Base-by-base conservation (phyloP, 129 eudicot genomes). In the Scalesia atractyloides region DNA sequence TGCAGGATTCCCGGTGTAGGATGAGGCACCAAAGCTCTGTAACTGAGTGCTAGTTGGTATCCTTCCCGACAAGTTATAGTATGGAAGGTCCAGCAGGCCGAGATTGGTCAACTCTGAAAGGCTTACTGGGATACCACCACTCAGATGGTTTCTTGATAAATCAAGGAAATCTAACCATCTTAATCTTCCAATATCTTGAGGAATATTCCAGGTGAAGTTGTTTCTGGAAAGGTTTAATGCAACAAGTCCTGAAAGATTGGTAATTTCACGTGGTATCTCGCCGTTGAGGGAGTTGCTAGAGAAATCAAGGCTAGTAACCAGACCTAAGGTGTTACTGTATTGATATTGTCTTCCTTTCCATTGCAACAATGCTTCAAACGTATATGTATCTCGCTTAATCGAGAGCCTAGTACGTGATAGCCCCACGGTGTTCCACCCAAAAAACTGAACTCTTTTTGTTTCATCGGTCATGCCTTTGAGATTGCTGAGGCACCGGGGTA, bases 1-100 rank as follows among this genome's bases (percentile, higher is more conserved):
- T 62, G 49, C 51, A 10, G 59, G 51, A 43, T 84, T 84, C 19
- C 78, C 83, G 5, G 4, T 56, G 43, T 64, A 80, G 9, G 39
- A 33, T 1, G 66, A 34, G 1, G 72, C 44, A 17, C 60, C 3
- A 18, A 80, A 64, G 34, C 80, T 76, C 26, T 80, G 77, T 7
- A 84, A 48, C 13, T 80, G 85, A 22, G 39, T 68, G 73, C 81
- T 67, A 6, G 52, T 15, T 5, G 86, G 82, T 19, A 82, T 64
- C 14, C 60, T 36, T 15, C 78, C 82, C n/a, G 47, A n/a, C 43
- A 79, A 47, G 0, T 51, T 63, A 62, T 79, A 73, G 34, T n/a
- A 7, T 7, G 83, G 73, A 46, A 79, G 43, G 17, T 73, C 80
- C 22, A 83, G 75, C 13, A 65, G 52, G 22, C 76, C 83, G 4